Base-by-base conservation (phyloP, 2,329 filamentous ascomycete species). In the Fonsecaea nubica region DNA sequence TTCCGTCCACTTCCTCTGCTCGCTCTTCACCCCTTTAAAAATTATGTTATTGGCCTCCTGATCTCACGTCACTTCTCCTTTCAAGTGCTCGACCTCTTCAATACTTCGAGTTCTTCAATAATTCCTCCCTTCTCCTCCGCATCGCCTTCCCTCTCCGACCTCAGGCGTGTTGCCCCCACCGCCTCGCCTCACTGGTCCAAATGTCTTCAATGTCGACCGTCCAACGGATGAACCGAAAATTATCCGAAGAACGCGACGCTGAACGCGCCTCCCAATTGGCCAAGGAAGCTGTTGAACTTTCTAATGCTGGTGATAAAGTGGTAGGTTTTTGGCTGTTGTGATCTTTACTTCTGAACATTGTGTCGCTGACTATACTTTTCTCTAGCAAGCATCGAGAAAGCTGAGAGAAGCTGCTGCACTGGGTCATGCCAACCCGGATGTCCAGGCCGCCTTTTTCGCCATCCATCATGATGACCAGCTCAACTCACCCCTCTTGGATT, bases 391-490 rank as follows among this genome's bases (percentile, higher is more conserved):
- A 42, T 80, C 80, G 50, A 75, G 80, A 69, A 82, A 81, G 70
- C 76, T 84, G 62, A 79, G 80, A 74, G 81, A 83, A 76, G 82
- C 82, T n/a, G 77, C 81, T 55, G 77, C 80, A 33, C 74, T 84
- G 36, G 80, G 80, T 30, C 79, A 81, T 40, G 77, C 82, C 33
- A 79, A 81, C 65, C 70, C 76, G 12, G 75, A 80, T 54, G 80
- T 84, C 62, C 81, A 80, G 72, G 75, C 77, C 35, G 80, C 81
- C 33, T 79, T 84, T 55, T 68, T 80, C 48, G 80, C 80, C 68
- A 78, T 83, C 60, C 81, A 84, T 69, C 66, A 71, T 58, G 72
- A 72, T 56, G 71, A 69, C 18, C 70, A 73, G 57, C 59, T 58
- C n/a, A 60, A 61, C 56, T 72, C 70, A 53, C 78, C 78, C 13